phyloP scores from a whole-genome alignment of 208 protist genomes.

The Crithidia bombi region DNA sequence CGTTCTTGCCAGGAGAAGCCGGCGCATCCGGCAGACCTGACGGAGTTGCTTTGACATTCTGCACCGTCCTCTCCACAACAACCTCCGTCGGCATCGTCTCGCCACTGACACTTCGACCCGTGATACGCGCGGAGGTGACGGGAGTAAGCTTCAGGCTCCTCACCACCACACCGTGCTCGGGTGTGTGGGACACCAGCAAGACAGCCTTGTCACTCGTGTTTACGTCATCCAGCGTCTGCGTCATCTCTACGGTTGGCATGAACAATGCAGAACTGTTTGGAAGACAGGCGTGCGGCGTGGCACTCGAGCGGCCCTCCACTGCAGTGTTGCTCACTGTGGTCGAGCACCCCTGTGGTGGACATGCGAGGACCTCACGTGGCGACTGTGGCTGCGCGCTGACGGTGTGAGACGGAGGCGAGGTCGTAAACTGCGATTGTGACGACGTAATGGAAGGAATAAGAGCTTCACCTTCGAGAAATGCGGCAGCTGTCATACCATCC shows the following conservation, averaged over 20 bases:
- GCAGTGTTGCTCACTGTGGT: no score
- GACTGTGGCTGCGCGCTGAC: background rate
- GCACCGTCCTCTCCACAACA: background rate
- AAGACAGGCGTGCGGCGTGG: no score
- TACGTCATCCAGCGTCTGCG: background rate
- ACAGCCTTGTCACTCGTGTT: background rate
- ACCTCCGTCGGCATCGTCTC: background rate
- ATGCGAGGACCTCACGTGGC: background rate
- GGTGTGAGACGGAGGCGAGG: background rate
- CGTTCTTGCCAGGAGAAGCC: background rate
- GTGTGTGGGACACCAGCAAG: slow-evolving; percentile 15
- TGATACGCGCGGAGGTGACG: background rate
- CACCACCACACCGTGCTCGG: slow-evolving; percentile 15
- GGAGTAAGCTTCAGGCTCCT: slow-evolving; percentile 8
- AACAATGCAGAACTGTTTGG: no score
- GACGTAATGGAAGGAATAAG: slow-evolving; percentile 1
- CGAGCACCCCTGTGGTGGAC: no score
- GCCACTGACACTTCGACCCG: background rate
- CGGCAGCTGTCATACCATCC: background rate
- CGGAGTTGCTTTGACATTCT: background rate
- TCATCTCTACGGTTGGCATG: background rate
- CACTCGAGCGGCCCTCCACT: no score
- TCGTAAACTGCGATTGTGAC: slow-evolving; percentile 1
- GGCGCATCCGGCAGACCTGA: background rate
- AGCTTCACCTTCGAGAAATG: background rate